Base-by-base conservation (phyloP, 2,329 filamentous ascomycete genomes). In the Claviceps paspali region DNA sequence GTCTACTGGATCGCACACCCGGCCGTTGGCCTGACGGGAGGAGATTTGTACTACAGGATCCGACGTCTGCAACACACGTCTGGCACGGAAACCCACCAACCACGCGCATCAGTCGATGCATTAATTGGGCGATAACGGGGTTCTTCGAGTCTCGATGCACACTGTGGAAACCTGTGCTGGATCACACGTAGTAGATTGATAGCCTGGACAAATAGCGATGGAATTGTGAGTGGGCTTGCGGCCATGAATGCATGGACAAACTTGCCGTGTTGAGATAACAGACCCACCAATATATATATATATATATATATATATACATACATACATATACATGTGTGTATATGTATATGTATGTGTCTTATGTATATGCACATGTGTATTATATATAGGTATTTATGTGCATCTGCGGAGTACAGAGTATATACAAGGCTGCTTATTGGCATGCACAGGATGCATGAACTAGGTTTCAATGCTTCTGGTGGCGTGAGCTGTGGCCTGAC, bases 401-500 rank as follows among this genome's bases (percentile, higher is more conserved):
- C n/a, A n/a, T n/a, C n/a, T n/a, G n/a, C n/a, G n/a, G n/a, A n/a
- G n/a, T n/a, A n/a, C n/a, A n/a, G n/a, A n/a, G 19, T 28, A 38
- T 26, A 6, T n/a, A 15, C 12, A 28, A 28, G n/a, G 27, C 27
- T 28, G 12, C 14, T 14, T 5, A 8, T n/a, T n/a, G 14, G 14
- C 14, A 30, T 30, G 29, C 14, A 14, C 17, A 24, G 18, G 30
- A 22, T 22, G 32, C 31, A 34, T n/a, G n/a, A 21, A 18, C 15
- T 15, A 7, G 29, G 29, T 17, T 28, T 11, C 17, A 23, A 14
- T 27, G 22, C 26, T 18, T n/a, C 5, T 18, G 6, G 22, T 33
- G 35, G 35, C 35, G 14, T 33, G 35, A 32, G 35, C 11, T 28
- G 21, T 38, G 29, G 35, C 14, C 14, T 33, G 35, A 29, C 23